Evolutionary conservation across 2,329 filamentous ascomycete species (phyloP).

Genomic region (Aureobasidium mangrovei): DNA sequence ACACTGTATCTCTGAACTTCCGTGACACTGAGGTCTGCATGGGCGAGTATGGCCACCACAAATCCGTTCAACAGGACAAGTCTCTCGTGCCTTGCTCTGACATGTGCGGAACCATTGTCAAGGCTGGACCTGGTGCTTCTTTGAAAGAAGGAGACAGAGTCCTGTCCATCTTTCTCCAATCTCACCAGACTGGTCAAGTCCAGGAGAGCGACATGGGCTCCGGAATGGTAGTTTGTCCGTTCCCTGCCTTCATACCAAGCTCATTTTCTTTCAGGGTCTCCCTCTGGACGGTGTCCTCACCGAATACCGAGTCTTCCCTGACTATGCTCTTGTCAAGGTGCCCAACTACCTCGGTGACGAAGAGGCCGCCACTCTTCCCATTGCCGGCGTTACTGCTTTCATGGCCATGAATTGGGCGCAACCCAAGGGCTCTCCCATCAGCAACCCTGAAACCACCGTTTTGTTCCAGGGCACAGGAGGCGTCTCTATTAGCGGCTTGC

Average conservation of each 20-base stretch:
- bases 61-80: constrained; percentile 36
- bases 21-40: constrained; percentile 51
- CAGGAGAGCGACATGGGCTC: constrained; percentile 41
- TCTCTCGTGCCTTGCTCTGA: constrained; percentile 58
- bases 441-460: constrained; percentile 28
- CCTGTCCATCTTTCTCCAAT: constrained; percentile 46
- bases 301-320: constrained; percentile 35
- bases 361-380: constrained; percentile 33
- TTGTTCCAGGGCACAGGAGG: constrained; percentile 29
- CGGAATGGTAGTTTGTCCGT: constrained; percentile 24
- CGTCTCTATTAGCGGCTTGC: constrained; percentile 19
- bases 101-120: constrained; percentile 55
- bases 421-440: constrained; percentile 44
- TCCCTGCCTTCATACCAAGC: neutral
- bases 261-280: constrained; percentile 25
- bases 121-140: constrained; percentile 24
- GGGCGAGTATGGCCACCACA: constrained; percentile 60
- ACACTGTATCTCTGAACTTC: constrained; percentile 47
- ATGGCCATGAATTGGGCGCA: constrained; percentile 55
- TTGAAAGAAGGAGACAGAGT: constrained; percentile 20
- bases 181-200: constrained; percentile 35
- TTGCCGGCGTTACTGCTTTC: constrained; percentile 40
- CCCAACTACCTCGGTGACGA: constrained; percentile 32
- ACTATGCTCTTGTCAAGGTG: constrained; percentile 29
- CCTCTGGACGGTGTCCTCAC: constrained; percentile 37